Percentiles rank a stretch among this genome's conserved stretches.
These are phyloP conservation scores for Talaromyces sp. DNA, from an alignment of 2,329 filamentous ascomycete genomes.

Conservation along the genomic window DNA sequence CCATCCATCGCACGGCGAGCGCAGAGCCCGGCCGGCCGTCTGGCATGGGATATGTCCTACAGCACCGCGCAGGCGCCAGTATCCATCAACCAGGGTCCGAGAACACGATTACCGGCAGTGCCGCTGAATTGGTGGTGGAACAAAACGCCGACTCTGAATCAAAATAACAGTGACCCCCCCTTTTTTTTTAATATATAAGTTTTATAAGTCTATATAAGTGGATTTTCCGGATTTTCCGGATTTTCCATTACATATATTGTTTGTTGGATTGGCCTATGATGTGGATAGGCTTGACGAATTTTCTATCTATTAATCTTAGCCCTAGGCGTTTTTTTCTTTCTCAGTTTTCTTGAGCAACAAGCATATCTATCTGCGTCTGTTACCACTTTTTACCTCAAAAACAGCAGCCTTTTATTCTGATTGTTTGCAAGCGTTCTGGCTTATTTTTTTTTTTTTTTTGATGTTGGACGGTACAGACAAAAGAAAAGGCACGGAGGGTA, in stretches of 20 bases:
- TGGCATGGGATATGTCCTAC: slow-evolving; percentile 47
- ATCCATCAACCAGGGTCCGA: slow-evolving; percentile 41
- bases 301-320: background rate
- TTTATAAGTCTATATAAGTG: background rate
- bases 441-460: background rate
- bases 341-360: background rate
- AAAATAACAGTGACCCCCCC: background rate
- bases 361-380: background rate
- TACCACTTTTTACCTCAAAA: background rate
- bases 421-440: slow-evolving; percentile 3
- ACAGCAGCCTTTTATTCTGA: background rate
- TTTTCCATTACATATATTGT: background rate
- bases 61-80: slow-evolving; percentile 45
- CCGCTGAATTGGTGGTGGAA: slow-evolving; percentile 43
- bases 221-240: background rate
- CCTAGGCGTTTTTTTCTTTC: background rate
- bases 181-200: background rate
- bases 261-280: background rate
- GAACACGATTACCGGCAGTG: slow-evolving; percentile 36
- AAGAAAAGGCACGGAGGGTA: slow-evolving; percentile 5
- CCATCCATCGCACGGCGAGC: slow-evolving; percentile 24
- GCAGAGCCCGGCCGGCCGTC: slow-evolving; percentile 38
- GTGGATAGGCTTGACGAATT: background rate
- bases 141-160: slow-evolving; percentile 17
- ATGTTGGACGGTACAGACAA: slow-evolving; percentile 2